Evolutionary conservation across 1,284 basidiomycete species (phyloP), one percentile per base, ranked within the genome.

Genomic region (Trametes sp.): DNA sequence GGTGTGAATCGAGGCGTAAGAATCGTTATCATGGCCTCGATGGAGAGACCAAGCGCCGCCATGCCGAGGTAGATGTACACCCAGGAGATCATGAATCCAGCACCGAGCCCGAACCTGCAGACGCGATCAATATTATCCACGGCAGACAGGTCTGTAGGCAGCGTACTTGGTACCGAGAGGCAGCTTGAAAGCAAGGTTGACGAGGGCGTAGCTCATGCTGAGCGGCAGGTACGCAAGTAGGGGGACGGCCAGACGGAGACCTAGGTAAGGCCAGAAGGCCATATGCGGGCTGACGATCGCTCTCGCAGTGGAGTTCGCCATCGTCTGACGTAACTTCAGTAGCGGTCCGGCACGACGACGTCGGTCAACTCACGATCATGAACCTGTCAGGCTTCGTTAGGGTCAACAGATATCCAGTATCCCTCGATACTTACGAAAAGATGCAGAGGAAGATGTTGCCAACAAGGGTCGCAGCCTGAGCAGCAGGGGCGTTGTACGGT

Each of bases 391-490:
- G n/a, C 29, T 1, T 16, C 10, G 10, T 42, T 21, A 24, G 21
- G 10, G 57, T 4, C 10, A 3, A 6, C 44, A 10, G 3, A 21
- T 2, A 46, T 61, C 41, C 56, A 41, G 35, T 48, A 33, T 1
- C 9, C 28, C 31, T 23, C n/a, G 16, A 21, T 14, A 71, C 74
- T 63, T 73, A 81, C 63, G 78, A 65, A 23, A 80, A 72, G 45
- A 87, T 84, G 67, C 78, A 74, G 64, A 84, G 73, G 75, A 84
- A 85, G 57, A 86, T 79, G 53, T 80, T 74, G 13, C 80, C 84
- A 49, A 85, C 82, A 19, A 85, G 79, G 1, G 82, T 82, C 46
- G 83, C 80, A 0, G 85, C 85, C 21, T 78, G 76, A 0, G 83
- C 82, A 9, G 84, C 80, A 1, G 84, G 80, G 31, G 81, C 75